Evolutionary conservation across 2,329 filamentous ascomycete genomes (phyloP), one percentile per base, ranked within the genome.

Genomic region (Gaeumannomyces sp.): DNA sequence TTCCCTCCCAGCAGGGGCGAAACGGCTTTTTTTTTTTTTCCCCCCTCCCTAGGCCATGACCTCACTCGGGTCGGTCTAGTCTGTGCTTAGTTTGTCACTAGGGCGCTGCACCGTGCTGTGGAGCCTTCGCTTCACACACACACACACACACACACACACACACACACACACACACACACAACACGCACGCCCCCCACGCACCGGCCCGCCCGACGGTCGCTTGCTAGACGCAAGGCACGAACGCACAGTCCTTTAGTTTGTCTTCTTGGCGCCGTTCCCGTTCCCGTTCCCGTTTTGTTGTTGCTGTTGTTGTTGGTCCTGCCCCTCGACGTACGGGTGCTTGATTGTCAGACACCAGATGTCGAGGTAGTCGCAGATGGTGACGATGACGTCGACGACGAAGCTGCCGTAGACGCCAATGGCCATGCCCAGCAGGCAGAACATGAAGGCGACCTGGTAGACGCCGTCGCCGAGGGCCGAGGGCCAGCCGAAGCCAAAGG

Each of bases 281-380:
- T 31, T 31, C 6, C 74, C 73, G 65, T 74, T 70, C n/a, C 73
- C 71, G 66, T 78, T 74, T 63, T 75, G 70, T 60, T 71, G 65
- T 1, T n/a, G n/a, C n/a, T n/a, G n/a, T n/a, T n/a, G n/a, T n/a
- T n/a, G n/a, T n/a, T n/a, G n/a, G n/a, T 67, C 63, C 60, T 70
- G 65, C 19, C 70, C 77, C 71, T 85, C 83, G 29, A 81, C 78
- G 68, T 83, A 82, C 28, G 85, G 86, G 71, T 98, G 89, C 84
- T 99, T 99, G 79, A 99, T 99, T 1, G 91, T 96, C 75, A 99
- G 81, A 75, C 95, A 99, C 92, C 93, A 98, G 70, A 99, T 99
- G 75, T 99, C 95, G 67, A 98, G 83, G 75, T 96, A 97, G 76
- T 99, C 95, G 78, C 95, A 99, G 71, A 99, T 98, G 35, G 92